Base-by-base conservation (phyloP, 495 filamentous ascomycete genomes). In the Penicillium turbatum region DNA sequence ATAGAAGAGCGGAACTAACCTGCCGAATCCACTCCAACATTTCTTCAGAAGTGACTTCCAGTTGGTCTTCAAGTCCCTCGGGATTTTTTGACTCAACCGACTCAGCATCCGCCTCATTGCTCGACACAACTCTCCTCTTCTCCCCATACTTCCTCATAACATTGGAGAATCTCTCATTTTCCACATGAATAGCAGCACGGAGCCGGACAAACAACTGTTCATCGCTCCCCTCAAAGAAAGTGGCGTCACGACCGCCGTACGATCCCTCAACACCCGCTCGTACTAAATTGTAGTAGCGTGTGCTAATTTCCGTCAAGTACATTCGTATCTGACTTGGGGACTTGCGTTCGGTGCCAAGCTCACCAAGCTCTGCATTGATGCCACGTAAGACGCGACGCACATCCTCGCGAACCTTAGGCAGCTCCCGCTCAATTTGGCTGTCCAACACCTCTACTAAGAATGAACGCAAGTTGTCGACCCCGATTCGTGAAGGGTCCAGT, bases 361-460 rank as follows among this genome's bases (percentile, higher is more conserved):
- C 50, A 45, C 2, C 31, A 9, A 65, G 29, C 11, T 61, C 62
- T 7, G 59, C 15, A 3, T 52, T 38, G 2, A 31, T 39, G 6
- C 21, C 16, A 10, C 55, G 10, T 0, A 68, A 40, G 2, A 66
- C 16, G 8, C 29, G 34, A 16, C 42, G 44, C 0, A 66, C 26
- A 4, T 65, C 65, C 8, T 65, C 35, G 9, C 51, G 49, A 2
- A 70, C 63, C 15, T 61, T 68, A 0, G 61, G 65, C 0, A 71
- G 43, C 34, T 64, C 57, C 3, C 51, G 48, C 36, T 71, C 56
- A 26, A 71, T 66, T 30, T 68, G 61, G 5, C 51, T 55, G 8
- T 67, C 60, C 2, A 68, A 43, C 5, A 68, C 27, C 3, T 62
- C 58, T 40, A 66, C 39, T 38, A 68, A 11, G 26, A 68, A 68